Percentiles rank a stretch among this genome's conserved stretches.
These are phyloP conservation scores for Casaregolazyma lundiana DNA, from an alignment of 1,139 yeast species.

Conservation along the genomic window DNA sequence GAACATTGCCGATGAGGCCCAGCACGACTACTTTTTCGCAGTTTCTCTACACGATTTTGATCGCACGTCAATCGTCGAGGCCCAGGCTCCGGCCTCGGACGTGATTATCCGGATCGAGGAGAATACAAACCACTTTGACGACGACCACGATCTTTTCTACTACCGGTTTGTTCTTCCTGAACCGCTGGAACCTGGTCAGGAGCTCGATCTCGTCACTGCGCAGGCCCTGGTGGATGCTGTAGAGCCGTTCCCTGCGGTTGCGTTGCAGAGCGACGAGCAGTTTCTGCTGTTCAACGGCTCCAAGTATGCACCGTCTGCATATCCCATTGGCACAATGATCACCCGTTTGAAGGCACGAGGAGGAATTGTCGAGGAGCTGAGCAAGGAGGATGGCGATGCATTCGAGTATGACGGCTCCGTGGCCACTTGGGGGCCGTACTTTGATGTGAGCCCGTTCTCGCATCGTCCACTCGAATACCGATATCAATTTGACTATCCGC, in stretches of 20 bases:
- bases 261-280: constrained; percentile 61
- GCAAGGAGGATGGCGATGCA: constrained; percentile 19
- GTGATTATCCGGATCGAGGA: constrained; percentile 16
- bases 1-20: constrained; percentile 57
- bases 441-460: constrained; percentile 44
- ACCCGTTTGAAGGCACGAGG: constrained; percentile 38
- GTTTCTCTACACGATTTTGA: constrained; percentile 43
- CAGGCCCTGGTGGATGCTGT: constrained; percentile 48
- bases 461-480: constrained; percentile 49
- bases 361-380: constrained; percentile 21
- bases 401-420: constrained; percentile 35
- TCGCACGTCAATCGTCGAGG: constrained; percentile 45
- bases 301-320: constrained; percentile 59
- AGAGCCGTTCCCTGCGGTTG: constrained; percentile 59
- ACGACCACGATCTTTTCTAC: constrained; percentile 32
- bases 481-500: constrained; percentile 64
- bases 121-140: constrained; percentile 5
- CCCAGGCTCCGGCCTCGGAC: constrained; percentile 23
- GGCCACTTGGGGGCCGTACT: constrained; percentile 56
- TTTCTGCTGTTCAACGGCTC: constrained; percentile 50
- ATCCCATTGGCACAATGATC: constrained; percentile 50
- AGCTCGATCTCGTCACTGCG: constrained; percentile 48
- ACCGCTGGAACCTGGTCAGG: constrained; percentile 61
- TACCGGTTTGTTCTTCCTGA: constrained; percentile 53
- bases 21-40: constrained; percentile 51